These are phyloP conservation scores for Pythium sp. DNA, from an alignment of 352 stramenopile species.

Conservation along the genomic window DNA sequence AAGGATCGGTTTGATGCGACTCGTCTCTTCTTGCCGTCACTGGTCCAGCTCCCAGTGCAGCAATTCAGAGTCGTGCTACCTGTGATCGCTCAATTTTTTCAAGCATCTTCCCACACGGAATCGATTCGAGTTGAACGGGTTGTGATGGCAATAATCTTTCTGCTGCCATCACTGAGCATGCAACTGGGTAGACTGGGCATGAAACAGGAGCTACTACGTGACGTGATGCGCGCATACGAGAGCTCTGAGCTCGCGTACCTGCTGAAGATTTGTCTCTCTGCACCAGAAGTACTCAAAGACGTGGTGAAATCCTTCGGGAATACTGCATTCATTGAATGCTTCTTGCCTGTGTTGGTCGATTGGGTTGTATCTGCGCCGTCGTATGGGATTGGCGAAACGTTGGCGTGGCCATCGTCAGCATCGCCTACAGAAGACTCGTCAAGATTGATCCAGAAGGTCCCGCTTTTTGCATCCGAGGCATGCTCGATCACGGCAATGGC, in stretches of 20 bases:
- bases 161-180: slow-evolving; percentile 41
- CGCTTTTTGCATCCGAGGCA: slow-evolving; percentile 47
- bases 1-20: slow-evolving; percentile 35
- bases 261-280: slow-evolving; percentile 39
- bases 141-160: slow-evolving; percentile 49
- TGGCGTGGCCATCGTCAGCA: neutral
- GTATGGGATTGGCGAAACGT: neutral
- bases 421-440: slow-evolving; percentile 13
- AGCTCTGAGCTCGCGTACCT: slow-evolving; percentile 34
- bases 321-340: slow-evolving; percentile 38
- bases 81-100: slow-evolving; percentile 55
- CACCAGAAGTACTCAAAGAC: slow-evolving; percentile 47
- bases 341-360: slow-evolving; percentile 65
- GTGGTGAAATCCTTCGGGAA: slow-evolving; percentile 49
- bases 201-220: slow-evolving; percentile 34
- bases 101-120: slow-evolving; percentile 36
- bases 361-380: slow-evolving; percentile 46
- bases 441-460: slow-evolving; percentile 11
- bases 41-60: slow-evolving; percentile 40
- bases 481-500: slow-evolving; percentile 40
- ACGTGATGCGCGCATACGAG: slow-evolving; percentile 63
- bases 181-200: slow-evolving; percentile 37
- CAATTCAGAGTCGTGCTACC: slow-evolving; percentile 50
- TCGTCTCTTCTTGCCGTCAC: slow-evolving; percentile 29
- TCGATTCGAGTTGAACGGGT: slow-evolving; percentile 42